Percentiles rank a stretch among this genome's conserved stretches.
These are phyloP conservation scores for Kockiozyma suomiensis DNA, from an alignment of 805 yeast genomes.

Conservation along the genomic window DNA sequence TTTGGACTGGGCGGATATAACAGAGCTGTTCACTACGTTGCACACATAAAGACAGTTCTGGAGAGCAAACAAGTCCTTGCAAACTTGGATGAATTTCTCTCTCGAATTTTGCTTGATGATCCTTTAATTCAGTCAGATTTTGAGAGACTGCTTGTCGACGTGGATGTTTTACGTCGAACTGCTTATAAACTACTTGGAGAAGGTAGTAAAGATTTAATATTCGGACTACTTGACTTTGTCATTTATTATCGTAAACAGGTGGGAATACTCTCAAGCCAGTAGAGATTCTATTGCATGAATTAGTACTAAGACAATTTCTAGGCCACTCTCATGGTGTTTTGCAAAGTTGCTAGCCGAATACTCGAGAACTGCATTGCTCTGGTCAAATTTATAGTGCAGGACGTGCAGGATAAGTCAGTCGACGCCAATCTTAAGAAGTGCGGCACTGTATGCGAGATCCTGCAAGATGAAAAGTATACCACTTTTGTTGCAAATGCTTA, in stretches of 20 bases:
- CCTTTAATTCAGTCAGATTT: slow-evolving; percentile 5
- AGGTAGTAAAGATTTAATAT: slow-evolving; percentile 8
- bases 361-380: slow-evolving; percentile 22
- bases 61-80: slow-evolving; percentile 5
- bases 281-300: not conserved
- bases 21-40: slow-evolving; percentile 14
- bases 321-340: slow-evolving; percentile 8
- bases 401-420: not conserved
- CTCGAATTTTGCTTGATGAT: slow-evolving; percentile 7
- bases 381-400: slow-evolving; percentile 1
- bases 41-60: slow-evolving; percentile 7
- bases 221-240: slow-evolving; percentile 15
- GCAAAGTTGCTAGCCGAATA: slow-evolving; percentile 18
- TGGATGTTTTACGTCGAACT: slow-evolving; percentile 18
- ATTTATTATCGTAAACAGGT: slow-evolving; percentile 15
- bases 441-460: slow-evolving; percentile 1
- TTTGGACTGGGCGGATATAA: slow-evolving; percentile 6
- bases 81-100: slow-evolving; percentile 6
- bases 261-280: not conserved
- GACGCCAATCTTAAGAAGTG: slow-evolving; percentile 1
- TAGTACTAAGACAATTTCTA: not conserved
- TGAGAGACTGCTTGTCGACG: slow-evolving; percentile 16
- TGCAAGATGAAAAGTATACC: slow-evolving; percentile 9
- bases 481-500: slow-evolving; percentile 17
- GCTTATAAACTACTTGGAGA: slow-evolving; percentile 12